Conservation (phyloP, 2,329 filamentous ascomycete species). For the Beauveria pseudobassiana region DNA sequence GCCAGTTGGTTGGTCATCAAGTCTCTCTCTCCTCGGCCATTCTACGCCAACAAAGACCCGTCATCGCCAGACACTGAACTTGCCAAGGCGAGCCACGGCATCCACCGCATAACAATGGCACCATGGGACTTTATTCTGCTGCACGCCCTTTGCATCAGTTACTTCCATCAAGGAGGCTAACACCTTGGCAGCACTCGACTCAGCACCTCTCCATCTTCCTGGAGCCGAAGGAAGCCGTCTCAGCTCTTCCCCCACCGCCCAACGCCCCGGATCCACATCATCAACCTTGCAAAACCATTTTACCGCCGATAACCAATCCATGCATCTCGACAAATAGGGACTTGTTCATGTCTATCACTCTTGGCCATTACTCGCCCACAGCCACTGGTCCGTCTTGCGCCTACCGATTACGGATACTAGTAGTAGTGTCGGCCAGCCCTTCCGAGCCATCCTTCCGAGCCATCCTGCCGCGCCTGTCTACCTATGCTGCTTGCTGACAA, state of each 20-base stretch:
- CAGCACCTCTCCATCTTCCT: no score
- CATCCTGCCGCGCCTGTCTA: background rate
- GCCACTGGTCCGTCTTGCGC: background rate
- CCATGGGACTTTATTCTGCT: no score
- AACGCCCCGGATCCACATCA: slow-evolving; percentile 10
- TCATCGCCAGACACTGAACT: background rate
- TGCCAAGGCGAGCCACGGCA: background rate
- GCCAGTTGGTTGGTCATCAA: background rate
- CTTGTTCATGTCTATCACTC: background rate
- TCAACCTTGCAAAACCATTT: slow-evolving; percentile 13
- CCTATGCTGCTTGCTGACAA: background rate
- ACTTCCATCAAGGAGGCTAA: no score
- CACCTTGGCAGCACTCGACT: no score
- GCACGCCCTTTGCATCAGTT: no score
- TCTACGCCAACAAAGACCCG: background rate
- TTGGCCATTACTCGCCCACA: background rate
- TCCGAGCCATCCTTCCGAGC: no score
- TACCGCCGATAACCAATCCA: slow-evolving; percentile 8
- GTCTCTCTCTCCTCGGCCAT: no score
- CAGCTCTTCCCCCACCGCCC: background rate
- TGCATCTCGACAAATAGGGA: background rate
- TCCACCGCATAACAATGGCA: no score
- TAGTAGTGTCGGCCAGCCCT: background rate
- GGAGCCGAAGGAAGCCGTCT: slow-evolving; percentile 4
- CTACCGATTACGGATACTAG: background rate